Evolutionary conservation across 306 rosid genomes (phyloP).

Genomic region (Vigna nakashimae): DNA sequence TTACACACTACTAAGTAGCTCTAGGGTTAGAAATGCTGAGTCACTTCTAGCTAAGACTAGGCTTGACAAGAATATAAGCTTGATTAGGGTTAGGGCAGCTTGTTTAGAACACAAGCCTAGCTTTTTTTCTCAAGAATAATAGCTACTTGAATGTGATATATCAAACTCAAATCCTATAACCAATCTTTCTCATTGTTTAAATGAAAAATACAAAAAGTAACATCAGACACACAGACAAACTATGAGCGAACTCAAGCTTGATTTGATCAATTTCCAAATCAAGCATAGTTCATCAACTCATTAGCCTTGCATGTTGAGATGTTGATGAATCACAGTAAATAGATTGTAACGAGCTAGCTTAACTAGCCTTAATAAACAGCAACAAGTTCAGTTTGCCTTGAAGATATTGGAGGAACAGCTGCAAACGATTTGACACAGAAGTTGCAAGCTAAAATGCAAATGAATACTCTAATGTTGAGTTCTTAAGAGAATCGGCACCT

Average conservation of each 20-base stretch:
- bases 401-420: constrained; percentile 11
- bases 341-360: neutral
- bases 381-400: neutral
- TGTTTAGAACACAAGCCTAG: neutral
- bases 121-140: neutral
- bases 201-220: neutral
- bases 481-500: neutral
- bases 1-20: neutral
- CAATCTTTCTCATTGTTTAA: neutral
- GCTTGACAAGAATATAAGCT: neutral
- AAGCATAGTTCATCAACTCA: neutral
- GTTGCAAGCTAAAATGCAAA: constrained; percentile 10
- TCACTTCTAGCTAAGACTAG: too few species aligned
- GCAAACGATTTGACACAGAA: constrained; percentile 9
- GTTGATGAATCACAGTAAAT: neutral
- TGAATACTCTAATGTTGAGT: neutral
- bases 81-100: neutral
- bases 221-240: neutral
- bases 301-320: neutral
- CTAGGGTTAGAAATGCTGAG: neutral
- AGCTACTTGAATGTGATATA: constrained; percentile 7
- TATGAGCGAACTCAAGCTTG: neutral
- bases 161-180: neutral
- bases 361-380: neutral
- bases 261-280: neutral